Percentiles rank a stretch among this genome's conserved stretches.
These are phyloP conservation scores for Candida verbasci DNA, from an alignment of 805 yeast species.

Conservation along the genomic window DNA sequence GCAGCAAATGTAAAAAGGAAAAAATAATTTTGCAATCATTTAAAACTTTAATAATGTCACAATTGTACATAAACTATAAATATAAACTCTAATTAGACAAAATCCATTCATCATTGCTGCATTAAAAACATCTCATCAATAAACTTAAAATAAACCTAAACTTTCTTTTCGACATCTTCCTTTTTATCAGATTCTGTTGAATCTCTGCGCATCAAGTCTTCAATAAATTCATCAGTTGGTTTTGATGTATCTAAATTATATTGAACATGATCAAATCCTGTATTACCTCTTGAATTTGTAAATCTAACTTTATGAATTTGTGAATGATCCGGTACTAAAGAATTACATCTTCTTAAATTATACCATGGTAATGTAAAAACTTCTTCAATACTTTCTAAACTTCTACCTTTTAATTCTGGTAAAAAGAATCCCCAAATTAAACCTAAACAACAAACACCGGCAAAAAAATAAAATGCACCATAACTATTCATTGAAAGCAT, in stretches of 20 bases:
- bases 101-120: too few species aligned
- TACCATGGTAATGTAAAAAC: conserved; percentile 52
- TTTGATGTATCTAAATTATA: conserved; percentile 8
- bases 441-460: conserved; percentile 37
- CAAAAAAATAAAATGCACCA: conserved; percentile 51
- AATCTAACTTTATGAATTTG: conserved; percentile 27
- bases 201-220: conserved; percentile 5
- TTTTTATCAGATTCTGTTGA: conserved; percentile 1
- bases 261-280: conserved; percentile 10
- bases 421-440: conserved; percentile 40
- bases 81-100: too few species aligned
- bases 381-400: conserved; percentile 47
- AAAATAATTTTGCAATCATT: too few species aligned
- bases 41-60: too few species aligned
- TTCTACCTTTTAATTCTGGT: conserved; percentile 45
- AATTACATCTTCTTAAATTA: conserved; percentile 44
- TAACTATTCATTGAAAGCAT: conserved; percentile 37
- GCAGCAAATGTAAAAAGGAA: too few species aligned
- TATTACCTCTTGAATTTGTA: conserved; percentile 12
- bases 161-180: conserved; percentile 3
- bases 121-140: too few species aligned
- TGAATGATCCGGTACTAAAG: conserved; percentile 47
- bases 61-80: too few species aligned
- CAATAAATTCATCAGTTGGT: conserved; percentile 11
- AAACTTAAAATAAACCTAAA: too few species aligned